These are phyloP conservation scores for Trichoderma citrinoviride DNA, from an alignment of 2,329 filamentous ascomycete genomes.

Conservation along the genomic window DNA sequence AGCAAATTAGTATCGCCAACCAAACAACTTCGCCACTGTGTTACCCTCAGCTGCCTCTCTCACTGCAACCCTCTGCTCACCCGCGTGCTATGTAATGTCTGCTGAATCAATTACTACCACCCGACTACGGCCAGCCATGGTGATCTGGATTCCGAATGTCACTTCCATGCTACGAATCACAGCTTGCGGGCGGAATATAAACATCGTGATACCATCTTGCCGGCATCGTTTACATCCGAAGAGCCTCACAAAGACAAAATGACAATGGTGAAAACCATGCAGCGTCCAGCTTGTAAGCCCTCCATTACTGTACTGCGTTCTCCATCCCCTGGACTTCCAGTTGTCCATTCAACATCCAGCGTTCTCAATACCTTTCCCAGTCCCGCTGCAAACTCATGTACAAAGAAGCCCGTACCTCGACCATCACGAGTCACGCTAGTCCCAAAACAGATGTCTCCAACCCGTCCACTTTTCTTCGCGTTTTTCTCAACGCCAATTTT, in stretches of 20 bases:
- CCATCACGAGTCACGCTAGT: constrained; percentile 8
- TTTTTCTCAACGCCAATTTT: neutral
- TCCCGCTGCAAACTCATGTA: neutral
- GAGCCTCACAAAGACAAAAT: neutral
- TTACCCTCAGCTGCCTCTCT: neutral
- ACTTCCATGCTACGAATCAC: neutral
- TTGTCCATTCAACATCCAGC: neutral
- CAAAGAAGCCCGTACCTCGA: neutral
- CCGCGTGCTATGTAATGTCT: too few relatives aligned
- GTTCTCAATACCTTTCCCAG: too few relatives aligned
- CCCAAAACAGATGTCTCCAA: neutral
- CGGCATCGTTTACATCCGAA: neutral
- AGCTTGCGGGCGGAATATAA: neutral
- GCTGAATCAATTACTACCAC: too few relatives aligned
- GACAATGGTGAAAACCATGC: neutral
- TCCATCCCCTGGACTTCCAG: neutral
- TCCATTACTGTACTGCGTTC: neutral
- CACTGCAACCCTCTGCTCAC: neutral
- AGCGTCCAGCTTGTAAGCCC: neutral
- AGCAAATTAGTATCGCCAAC: neutral
- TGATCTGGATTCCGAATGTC: neutral
- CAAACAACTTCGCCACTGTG: neutral
- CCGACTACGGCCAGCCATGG: too few relatives aligned
- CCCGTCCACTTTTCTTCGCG: neutral
- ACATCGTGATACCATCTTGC: neutral